These are phyloP conservation scores for Ciborinia camelliae DNA, from an alignment of 2,329 filamentous ascomycete genomes.

Conservation along the genomic window DNA sequence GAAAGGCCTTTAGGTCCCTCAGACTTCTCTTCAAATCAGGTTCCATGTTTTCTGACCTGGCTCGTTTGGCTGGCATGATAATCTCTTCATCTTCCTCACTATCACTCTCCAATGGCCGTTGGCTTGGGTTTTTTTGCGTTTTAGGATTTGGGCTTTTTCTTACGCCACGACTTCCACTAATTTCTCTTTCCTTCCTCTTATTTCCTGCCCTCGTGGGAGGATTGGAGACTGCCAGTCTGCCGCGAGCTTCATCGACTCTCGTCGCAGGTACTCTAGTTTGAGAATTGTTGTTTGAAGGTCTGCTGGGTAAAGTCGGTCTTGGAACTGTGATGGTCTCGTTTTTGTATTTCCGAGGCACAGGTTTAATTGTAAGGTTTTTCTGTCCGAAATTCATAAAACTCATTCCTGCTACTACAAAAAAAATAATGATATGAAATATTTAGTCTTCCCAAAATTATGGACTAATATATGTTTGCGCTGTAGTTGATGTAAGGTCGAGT, in stretches of 20 bases:
- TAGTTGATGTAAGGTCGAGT: too few relatives aligned
- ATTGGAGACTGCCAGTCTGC: constrained; percentile 4
- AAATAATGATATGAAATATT: not conserved
- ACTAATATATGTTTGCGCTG: not conserved
- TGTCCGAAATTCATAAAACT: constrained; percentile 1
- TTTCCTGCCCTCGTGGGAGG: not conserved
- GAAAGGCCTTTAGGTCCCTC: constrained; percentile 31
- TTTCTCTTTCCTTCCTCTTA: constrained; percentile 16
- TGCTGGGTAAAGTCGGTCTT: constrained; percentile 1
- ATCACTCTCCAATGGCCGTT: constrained; percentile 12
- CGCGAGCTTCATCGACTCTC: not conserved
- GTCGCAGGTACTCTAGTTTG: not conserved
- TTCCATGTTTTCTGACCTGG: constrained; percentile 22
- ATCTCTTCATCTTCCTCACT: constrained; percentile 14
- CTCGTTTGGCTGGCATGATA: constrained; percentile 18
- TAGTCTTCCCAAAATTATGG: not conserved
- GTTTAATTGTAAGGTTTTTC: not conserved
- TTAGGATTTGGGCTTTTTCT: not conserved
- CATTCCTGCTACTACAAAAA: not conserved
- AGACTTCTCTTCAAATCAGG: constrained; percentile 33
- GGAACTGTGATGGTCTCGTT: constrained; percentile 2
- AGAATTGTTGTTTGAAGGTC: not conserved
- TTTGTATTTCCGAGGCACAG: constrained; percentile 1
- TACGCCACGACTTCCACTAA: not conserved
- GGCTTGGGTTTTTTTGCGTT: constrained; percentile 6